Conservation (phyloP, 768 basidiomycete genomes). For the Galerina marginata region DNA sequence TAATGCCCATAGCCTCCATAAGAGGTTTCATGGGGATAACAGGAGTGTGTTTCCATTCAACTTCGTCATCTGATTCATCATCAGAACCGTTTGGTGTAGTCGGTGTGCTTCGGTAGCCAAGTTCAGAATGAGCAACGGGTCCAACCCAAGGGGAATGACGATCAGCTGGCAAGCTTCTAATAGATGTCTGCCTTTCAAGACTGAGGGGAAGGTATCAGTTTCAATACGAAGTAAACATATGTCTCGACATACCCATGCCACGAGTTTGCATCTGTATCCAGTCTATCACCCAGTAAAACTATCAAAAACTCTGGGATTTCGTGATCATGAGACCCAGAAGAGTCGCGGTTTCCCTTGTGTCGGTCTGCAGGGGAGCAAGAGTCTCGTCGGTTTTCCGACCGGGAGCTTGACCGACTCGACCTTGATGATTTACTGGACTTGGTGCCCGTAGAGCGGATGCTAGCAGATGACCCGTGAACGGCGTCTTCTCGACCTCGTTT, state of each 20-base stretch:
- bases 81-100: slow-evolving; percentile 24
- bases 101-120: slow-evolving; percentile 20
- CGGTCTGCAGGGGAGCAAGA: too few species aligned
- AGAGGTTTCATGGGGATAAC: slow-evolving; percentile 39
- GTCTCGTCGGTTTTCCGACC: slow-evolving; percentile 17
- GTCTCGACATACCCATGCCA: slow-evolving; percentile 50
- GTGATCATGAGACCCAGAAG: background rate
- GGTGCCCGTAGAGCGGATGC: slow-evolving; percentile 31
- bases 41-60: slow-evolving; percentile 36
- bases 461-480: slow-evolving; percentile 30
- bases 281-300: slow-evolving; percentile 42
- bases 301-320: slow-evolving; percentile 39
- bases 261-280: slow-evolving; percentile 36
- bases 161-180: slow-evolving; percentile 29
- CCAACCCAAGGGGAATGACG: slow-evolving; percentile 48
- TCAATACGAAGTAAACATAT: background rate
- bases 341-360: background rate
- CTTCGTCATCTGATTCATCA: slow-evolving; percentile 34
- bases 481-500: slow-evolving; percentile 16
- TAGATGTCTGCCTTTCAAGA: slow-evolving; percentile 38
- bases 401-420: slow-evolving; percentile 32
- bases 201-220: slow-evolving; percentile 20
- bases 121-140: slow-evolving; percentile 40
- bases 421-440: slow-evolving; percentile 34
- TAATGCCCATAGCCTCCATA: slow-evolving; percentile 33